Base-by-base conservation (phyloP, 2,329 filamentous ascomycete genomes). In the Fusarium coffeatum region DNA sequence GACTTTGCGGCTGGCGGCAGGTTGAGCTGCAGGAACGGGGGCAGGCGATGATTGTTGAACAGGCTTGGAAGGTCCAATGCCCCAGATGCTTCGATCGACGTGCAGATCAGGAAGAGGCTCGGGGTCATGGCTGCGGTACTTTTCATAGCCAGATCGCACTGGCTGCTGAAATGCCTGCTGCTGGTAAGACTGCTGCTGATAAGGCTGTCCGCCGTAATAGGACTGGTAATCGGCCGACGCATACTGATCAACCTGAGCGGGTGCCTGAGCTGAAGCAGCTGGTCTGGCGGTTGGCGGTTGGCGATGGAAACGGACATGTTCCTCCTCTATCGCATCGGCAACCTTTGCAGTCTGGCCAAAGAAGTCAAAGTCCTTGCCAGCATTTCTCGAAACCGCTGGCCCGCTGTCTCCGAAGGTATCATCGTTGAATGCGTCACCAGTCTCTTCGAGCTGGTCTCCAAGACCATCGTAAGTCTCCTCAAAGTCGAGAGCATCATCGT, bases 381-480 rank as follows among this genome's bases (percentile, higher is more conserved):
- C 88, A 13, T 84, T 84, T 30, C 84, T 80, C 40, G 79, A 71
- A 20, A 79, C 77, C 20, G 79, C 81, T 64, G 81, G 67, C 20
- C 74, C 76, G 30, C 77, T 78, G 15, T 78, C 80, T 43, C 83
- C 93, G 78, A 99, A 99, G 3, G 96, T 99, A 78, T 98, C 96
- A 75, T 98, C 93, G 80, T 99, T 99, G 86, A 98, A 93, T 53
- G 88, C 93, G 84, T 99, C 96, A 76, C 95, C 93, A 22, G 92
- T 91, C 78, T 99, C 95, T 76, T 97, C 91, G 37, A 99, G 90
- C 79, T 92, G 90, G 77, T 97, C 92, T 59, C 94, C 96, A 42
- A 99, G 85, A 20, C 95, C 95, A 80, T 99, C 96, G 78, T 98
- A 98, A 40, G 95, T 98, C 78, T 99, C 94, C 75, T 99, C 96